Percentiles rank a stretch among this genome's conserved stretches.
Conservation (phyloP, 2,329 filamentous ascomycete genomes). For the Fusarium lateritium region DNA sequence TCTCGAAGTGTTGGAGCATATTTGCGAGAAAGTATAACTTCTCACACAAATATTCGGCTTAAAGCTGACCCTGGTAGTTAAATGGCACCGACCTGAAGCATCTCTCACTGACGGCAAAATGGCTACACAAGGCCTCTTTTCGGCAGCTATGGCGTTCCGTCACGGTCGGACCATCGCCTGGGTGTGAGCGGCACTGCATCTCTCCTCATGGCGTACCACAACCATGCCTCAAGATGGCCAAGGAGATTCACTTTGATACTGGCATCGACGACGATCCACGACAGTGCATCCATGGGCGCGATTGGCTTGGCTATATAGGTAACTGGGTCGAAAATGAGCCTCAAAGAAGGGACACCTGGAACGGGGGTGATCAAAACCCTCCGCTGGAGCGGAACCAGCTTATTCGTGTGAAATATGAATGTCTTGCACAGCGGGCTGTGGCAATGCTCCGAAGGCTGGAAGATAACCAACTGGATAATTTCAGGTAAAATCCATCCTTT, state of each 20-base stretch:
- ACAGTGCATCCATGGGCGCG: constrained; percentile 1
- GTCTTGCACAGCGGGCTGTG: constrained; percentile 11
- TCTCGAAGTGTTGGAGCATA: not conserved
- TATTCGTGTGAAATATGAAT: constrained; percentile 16
- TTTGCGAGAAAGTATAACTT: not conserved
- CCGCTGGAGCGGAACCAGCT: not conserved
- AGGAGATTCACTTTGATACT: not conserved
- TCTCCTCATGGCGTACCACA: not conserved
- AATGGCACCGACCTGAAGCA: not conserved
- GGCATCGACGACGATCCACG: not conserved
- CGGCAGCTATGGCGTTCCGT: constrained; percentile 3
- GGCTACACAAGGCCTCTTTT: not conserved
- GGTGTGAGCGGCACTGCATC: not conserved
- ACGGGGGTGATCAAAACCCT: not conserved
- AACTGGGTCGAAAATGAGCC: not conserved
- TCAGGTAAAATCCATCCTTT: not conserved
- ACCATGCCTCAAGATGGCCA: not conserved
- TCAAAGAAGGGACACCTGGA: not conserved
- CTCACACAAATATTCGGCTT: fast-evolving
- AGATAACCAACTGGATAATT: not conserved
- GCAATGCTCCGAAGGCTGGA: not conserved
- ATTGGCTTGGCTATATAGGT: constrained; percentile 8
- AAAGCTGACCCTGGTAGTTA: not conserved
- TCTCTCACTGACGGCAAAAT: constrained; percentile 5
- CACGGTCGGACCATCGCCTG: fast-evolving